Evolutionary conservation across 352 stramenopile genomes (phyloP).

Genomic region (Pythium phragmitis): DNA sequence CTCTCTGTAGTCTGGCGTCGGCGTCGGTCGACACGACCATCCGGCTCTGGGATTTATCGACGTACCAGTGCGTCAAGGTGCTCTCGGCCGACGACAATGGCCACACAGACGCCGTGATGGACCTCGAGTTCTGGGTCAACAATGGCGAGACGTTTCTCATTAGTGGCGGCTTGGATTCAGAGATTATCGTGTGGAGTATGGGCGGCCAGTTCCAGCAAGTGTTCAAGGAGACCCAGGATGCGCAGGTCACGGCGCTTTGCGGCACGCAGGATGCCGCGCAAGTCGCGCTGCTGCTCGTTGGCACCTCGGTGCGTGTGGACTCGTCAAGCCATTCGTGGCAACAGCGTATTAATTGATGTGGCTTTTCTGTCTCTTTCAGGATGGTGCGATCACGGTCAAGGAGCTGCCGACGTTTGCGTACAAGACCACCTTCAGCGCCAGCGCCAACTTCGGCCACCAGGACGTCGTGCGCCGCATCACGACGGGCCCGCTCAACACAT

Average conservation of each 20-base stretch:
- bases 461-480: slow-evolving; percentile 79
- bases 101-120: slow-evolving; percentile 83
- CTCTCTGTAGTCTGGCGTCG: slow-evolving; percentile 50
- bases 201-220: slow-evolving; percentile 73
- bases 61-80: slow-evolving; percentile 82
- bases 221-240: slow-evolving; percentile 82
- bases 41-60: slow-evolving; percentile 81
- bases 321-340: not conserved
- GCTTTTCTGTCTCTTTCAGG: slow-evolving; percentile 26
- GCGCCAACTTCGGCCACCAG: slow-evolving; percentile 65
- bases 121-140: slow-evolving; percentile 88
- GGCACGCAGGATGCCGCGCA: slow-evolving; percentile 64
- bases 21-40: slow-evolving; percentile 82
- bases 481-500: slow-evolving; percentile 73
- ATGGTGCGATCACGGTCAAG: slow-evolving; percentile 80
- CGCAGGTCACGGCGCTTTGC: slow-evolving; percentile 72
- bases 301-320: slow-evolving; percentile 52
- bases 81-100: slow-evolving; percentile 63
- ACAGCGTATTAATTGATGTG: not conserved
- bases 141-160: slow-evolving; percentile 85
- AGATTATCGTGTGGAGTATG: slow-evolving; percentile 85
- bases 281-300: slow-evolving; percentile 72
- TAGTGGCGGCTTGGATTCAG: slow-evolving; percentile 71
- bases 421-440: slow-evolving; percentile 67
- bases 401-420: slow-evolving; percentile 84